Base-by-base conservation (phyloP, 805 yeast genomes). In the Clavispora vitiphila region DNA sequence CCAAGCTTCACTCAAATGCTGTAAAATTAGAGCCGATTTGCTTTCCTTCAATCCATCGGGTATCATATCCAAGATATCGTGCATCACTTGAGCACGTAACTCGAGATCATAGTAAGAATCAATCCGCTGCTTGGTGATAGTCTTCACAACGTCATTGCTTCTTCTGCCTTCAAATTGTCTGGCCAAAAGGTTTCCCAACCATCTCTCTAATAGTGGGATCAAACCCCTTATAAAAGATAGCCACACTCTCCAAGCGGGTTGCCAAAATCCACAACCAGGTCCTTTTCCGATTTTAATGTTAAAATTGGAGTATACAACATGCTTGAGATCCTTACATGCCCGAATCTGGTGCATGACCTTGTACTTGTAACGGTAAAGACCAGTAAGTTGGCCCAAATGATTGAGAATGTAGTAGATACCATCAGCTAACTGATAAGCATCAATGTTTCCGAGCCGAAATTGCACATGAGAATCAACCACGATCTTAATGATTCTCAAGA, bases 191-290 rank as follows among this genome's bases (percentile, higher is more conserved):
- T 93, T 93, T 1, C 96, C 96, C 23, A 93, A 68, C 99, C 99
- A 93, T 60, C 97, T 71, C 62, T 93, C 99, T 14, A 93, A 67
- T 39, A 93, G 62, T 0, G 99, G 99, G 19, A 89, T 83, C 14
- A 82, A 82, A 15, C 99, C 99, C 52, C 99, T 73, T 66, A 93
- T 64, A 62, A 91, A 91, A 40, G 81, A 85, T 1, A 93, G 69
- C 99, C 99, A 93, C 1, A 90, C 91, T 51, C 96, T 71, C 99
- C 98, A 93, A 1, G 96, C 86, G 0, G 99, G 99, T 57, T 93
- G 98, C 99, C 99, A 93, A 61, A 93, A 86, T 1, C 99, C 99
- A 67, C 96, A 86, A 0, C 99, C 99, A 1, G 99, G 98, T 2
- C 99, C 99, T 57, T 91, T 93, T 0, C 97, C 97, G 20, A 93